Conservation (phyloP, 83 land plant genomes). For the Diphasiastrum complanatum region DNA sequence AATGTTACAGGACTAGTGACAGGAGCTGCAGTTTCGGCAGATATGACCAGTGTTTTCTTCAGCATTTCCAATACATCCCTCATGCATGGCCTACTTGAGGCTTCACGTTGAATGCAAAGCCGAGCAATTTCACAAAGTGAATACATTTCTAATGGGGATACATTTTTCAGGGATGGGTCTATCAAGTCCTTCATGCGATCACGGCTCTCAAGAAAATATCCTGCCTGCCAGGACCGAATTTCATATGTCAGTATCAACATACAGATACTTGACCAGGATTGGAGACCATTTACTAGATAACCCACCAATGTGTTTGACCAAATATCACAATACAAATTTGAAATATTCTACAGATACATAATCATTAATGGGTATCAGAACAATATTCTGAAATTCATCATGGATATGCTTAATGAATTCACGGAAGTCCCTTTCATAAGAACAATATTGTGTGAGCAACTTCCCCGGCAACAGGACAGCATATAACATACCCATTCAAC, state of each 20-base stretch:
- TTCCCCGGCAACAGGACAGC: too few species aligned
- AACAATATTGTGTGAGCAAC: too few species aligned
- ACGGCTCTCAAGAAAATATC: conserved; percentile 27
- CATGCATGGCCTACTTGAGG: conserved; percentile 26
- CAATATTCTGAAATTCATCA: too few species aligned
- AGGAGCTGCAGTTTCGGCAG: conserved; percentile 28
- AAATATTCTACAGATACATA: too few species aligned
- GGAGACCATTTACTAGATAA: too few species aligned
- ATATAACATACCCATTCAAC: conserved; percentile 40
- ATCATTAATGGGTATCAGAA: too few species aligned
- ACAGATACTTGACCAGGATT: neutral
- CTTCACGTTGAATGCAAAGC: conserved; percentile 23
- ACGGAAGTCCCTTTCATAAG: too few species aligned
- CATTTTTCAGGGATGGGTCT: conserved; percentile 29
- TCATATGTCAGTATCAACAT: neutral
- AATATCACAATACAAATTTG: too few species aligned
- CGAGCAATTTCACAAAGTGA: conserved; percentile 37
- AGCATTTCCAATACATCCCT: conserved; percentile 22
- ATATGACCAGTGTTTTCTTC: conserved; percentile 27
- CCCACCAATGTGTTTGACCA: too few species aligned
- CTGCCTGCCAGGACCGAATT: conserved; percentile 14
- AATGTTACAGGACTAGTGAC: conserved; percentile 22
- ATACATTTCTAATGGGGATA: conserved; percentile 23
- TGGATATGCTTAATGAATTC: too few species aligned
- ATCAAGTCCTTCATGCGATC: conserved; percentile 30